Base-by-base conservation (phyloP, 202 grass and related monocot genomes). In the Elaeis oleifera region DNA sequence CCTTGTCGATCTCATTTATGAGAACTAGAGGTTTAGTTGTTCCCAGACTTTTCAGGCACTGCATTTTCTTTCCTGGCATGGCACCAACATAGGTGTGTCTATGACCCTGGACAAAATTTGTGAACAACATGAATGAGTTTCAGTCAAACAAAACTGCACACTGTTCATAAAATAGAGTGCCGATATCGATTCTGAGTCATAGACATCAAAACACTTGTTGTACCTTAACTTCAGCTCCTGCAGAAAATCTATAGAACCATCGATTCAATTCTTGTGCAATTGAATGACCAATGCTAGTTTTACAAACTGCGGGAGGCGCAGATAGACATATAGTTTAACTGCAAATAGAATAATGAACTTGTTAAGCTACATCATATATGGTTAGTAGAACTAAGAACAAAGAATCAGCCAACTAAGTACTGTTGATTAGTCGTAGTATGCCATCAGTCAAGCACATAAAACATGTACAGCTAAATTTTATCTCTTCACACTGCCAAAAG, bases 1-100 rank as follows among this genome's bases (percentile, higher is more conserved):
- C 94, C 94, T 99, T 99, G 71, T 99, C 88, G 18, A 99, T 99
- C 67, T 99, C 94, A 76, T 99, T 88, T 77, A 92, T 99, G 72
- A 99, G 60, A 56, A 99, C 94, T 26, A 99, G 71, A 72, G 94
- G 94, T 61, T 99, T 99, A 71, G 88, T 82, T 74, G 94, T 99
- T 66, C 84, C 88, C 27, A 99, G 85, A 55, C 75, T 81, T 74
- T 99, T 92, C 64, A 99, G 81, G 79, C 94, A 99, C 54, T 99
- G 94, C 72, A 99, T 88, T 82, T 92, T 99, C 80, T 99, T 99
- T 74, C 94, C 94, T 61, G 94, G 94, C 88, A 99, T 99, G 28
- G 94, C 88, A 75, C 94, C 88, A 70, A 99, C 79, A 69, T 99
- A 99, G 4, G 94, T 99, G 39, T 88, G 84, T 32, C 94, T 81